Conservation (phyloP, 179 eudicot genomes). For the Beta lomatogona region DNA sequence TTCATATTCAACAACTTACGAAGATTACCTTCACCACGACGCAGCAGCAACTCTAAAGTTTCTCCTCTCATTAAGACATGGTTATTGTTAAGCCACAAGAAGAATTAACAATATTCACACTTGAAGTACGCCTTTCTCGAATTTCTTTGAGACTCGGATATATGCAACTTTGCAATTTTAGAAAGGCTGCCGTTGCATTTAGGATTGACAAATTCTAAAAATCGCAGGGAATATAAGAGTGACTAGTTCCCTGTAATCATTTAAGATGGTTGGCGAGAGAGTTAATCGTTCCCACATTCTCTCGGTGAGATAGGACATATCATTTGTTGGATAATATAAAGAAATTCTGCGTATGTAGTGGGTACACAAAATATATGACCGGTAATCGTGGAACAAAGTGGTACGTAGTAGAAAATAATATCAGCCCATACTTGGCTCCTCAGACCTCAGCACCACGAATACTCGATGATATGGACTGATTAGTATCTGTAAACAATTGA, state of each 20-base stretch:
- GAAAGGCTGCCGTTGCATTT: no score
- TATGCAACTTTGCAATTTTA: no score
- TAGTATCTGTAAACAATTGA: neutral
- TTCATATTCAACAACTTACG: no score
- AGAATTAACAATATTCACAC: no score
- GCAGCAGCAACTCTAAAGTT: no score
- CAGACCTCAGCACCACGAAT: neutral
- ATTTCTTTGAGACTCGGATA: no score
- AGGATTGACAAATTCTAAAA: no score
- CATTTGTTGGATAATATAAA: slow-evolving; percentile 11
- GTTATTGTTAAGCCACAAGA: no score
- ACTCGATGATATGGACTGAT: neutral
- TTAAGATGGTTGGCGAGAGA: neutral
- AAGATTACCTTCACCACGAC: no score
- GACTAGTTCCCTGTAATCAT: neutral
- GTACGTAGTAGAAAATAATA: neutral
- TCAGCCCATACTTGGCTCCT: slow-evolving; percentile 5
- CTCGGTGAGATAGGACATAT: neutral
- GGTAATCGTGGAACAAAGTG: slow-evolving; percentile 21
- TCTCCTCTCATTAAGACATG: no score
- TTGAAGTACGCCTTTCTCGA: no score
- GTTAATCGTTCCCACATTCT: neutral
- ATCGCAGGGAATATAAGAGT: no score
- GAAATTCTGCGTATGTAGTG: neutral
- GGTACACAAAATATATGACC: neutral